Percentiles rank a stretch among this genome's conserved stretches.
Evolutionary conservation across 805 yeast species (phyloP).

Genomic region (Suhomyces emberorum): DNA sequence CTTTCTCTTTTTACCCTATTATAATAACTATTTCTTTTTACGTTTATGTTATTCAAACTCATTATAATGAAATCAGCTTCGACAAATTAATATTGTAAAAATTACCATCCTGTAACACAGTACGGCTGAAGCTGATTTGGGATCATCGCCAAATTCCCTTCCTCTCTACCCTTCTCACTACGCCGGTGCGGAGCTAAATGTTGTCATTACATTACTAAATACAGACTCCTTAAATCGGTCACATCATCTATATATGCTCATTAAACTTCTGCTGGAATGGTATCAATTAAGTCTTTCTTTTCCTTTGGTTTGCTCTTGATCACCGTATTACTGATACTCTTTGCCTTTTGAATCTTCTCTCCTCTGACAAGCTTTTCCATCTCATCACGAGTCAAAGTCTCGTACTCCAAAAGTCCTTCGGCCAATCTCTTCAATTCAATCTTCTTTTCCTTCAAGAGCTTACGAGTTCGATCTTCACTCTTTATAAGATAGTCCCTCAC

Average conservation of each 20-base stretch:
- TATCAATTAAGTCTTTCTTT: constrained; percentile 17
- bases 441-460: constrained; percentile 55
- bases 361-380: constrained; percentile 85
- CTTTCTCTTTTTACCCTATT: too few relatives aligned
- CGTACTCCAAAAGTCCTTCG: constrained; percentile 90
- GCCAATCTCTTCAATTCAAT: constrained; percentile 84
- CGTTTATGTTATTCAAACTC: too few relatives aligned
- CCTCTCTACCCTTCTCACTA: too few relatives aligned
- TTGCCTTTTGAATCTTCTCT: constrained; percentile 65
- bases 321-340: constrained; percentile 71
- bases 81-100: too few relatives aligned
- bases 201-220: too few relatives aligned
- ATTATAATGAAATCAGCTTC: too few relatives aligned
- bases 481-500: constrained; percentile 70
- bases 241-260: background rate
- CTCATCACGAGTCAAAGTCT: constrained; percentile 87
- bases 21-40: too few relatives aligned
- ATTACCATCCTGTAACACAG: too few relatives aligned
- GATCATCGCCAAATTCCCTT: too few relatives aligned
- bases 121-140: too few relatives aligned
- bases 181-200: too few relatives aligned
- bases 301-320: constrained; percentile 14
- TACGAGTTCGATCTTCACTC: constrained; percentile 78
- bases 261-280: constrained; percentile 17
- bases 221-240: too few relatives aligned